Evolutionary conservation across 139 green algal species (phyloP).

Genomic region (Axilococcus clingmanii): DNA sequence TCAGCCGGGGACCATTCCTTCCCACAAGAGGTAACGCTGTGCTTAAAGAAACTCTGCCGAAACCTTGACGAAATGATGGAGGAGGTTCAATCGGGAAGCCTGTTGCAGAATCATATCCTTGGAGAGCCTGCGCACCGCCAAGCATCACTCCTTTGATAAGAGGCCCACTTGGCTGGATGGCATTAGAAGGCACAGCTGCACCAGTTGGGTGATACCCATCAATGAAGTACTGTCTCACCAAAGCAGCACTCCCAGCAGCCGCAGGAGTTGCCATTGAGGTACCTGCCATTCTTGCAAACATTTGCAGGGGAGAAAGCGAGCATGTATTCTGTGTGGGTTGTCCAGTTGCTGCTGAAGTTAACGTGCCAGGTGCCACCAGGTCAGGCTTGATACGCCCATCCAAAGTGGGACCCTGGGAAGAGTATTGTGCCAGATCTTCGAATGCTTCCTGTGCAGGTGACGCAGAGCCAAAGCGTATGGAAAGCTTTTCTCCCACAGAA

Average conservation of each 20-base stretch:
- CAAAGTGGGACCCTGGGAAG: conserved; percentile 13
- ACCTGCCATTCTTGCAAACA: conserved; percentile 33
- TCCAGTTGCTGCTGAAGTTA: conserved; percentile 27
- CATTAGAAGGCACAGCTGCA: conserved; percentile 9
- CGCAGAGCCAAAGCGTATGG: conserved; percentile 12
- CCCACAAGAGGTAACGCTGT: conserved; percentile 14
- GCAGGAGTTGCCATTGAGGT: conserved; percentile 87
- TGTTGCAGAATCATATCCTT: conserved; percentile 29
- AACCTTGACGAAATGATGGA: conserved; percentile 61
- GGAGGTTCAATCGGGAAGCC: conserved; percentile 57
- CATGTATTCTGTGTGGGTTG: not conserved
- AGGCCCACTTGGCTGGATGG: conserved; percentile 53
- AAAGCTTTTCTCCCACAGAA: conserved; percentile 2
- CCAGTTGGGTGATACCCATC: conserved; percentile 38
- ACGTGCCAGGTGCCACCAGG: conserved; percentile 61
- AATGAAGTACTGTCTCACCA: conserved; percentile 79
- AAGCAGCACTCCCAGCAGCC: conserved; percentile 38
- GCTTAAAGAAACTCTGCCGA: conserved; percentile 53
- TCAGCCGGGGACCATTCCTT: not conserved
- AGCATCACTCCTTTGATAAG: conserved; percentile 80
- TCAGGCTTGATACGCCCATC: conserved; percentile 84
- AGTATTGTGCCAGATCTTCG: conserved; percentile 30
- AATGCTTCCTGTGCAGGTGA: conserved; percentile 1
- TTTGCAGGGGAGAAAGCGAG: not conserved
- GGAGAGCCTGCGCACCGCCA: conserved; percentile 25